Evolutionary conservation across 768 basidiomycete species (phyloP).

Genomic region (Russula virescens): DNA sequence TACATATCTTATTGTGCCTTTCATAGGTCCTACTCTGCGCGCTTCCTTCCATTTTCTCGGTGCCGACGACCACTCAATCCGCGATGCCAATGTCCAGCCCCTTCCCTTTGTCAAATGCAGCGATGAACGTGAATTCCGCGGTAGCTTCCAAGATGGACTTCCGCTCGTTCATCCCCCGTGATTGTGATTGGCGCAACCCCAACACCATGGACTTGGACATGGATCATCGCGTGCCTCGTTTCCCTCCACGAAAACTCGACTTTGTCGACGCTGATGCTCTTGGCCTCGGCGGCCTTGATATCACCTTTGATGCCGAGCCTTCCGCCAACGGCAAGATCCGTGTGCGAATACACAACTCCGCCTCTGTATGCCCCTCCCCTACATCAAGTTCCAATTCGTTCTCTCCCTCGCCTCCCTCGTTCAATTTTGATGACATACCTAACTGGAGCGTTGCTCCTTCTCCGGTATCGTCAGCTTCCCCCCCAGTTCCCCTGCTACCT

Average conservation of each 20-base stretch:
- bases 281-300: constrained; percentile 54
- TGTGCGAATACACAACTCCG: constrained; percentile 58
- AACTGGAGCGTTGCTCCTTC: constrained; percentile 25
- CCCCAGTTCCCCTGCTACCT: constrained; percentile 34
- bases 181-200: constrained; percentile 32
- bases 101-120: constrained; percentile 40
- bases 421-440: constrained; percentile 23
- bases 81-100: constrained; percentile 51
- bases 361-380: constrained; percentile 35
- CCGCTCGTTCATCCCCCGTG: constrained; percentile 30
- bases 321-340: constrained; percentile 66
- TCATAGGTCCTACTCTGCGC: constrained; percentile 71
- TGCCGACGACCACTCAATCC: constrained; percentile 45
- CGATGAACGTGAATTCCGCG: constrained; percentile 29
- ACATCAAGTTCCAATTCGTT: constrained; percentile 36
- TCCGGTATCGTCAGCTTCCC: constrained; percentile 18
- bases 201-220: constrained; percentile 43
- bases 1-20: constrained; percentile 12
- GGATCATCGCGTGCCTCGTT: constrained; percentile 35
- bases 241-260: constrained; percentile 44
- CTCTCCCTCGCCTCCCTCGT: constrained; percentile 29
- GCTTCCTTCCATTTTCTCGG: constrained; percentile 65
- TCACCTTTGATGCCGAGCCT: constrained; percentile 65
- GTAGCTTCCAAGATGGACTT: constrained; percentile 31
- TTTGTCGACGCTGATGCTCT: constrained; percentile 50